Percentiles rank a stretch among this genome's conserved stretches.
Conservation (phyloP, 1,139 yeast species). For the Sugiyamaella paludigena region DNA sequence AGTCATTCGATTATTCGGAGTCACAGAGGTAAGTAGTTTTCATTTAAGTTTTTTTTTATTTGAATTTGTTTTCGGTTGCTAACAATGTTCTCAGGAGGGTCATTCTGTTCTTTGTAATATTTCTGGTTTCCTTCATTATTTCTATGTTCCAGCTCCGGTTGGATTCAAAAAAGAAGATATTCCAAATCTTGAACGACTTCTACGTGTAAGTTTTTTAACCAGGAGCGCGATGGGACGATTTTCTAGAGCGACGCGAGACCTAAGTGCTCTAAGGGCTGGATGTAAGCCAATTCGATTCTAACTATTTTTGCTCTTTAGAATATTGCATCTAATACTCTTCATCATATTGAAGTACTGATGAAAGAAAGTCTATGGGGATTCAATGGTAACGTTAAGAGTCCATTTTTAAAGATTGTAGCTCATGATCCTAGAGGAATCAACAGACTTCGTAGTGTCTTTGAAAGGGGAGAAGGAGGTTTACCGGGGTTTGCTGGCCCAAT, state of each 20-base stretch:
- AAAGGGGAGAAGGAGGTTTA: constrained; percentile 65
- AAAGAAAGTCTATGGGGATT: constrained; percentile 96
- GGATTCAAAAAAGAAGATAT: constrained; percentile 63
- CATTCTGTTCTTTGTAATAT: constrained; percentile 87
- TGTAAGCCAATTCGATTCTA: too few relatives aligned
- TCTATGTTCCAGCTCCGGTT: constrained; percentile 88
- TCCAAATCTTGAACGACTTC: constrained; percentile 46
- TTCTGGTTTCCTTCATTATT: constrained; percentile 82
- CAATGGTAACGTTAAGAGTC: constrained; percentile 71
- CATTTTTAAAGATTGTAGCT: constrained; percentile 72
- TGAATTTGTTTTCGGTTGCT: too few relatives aligned
- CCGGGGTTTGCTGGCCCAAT: constrained; percentile 40
- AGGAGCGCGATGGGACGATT: too few relatives aligned
- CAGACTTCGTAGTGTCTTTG: constrained; percentile 73
- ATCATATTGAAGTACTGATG: constrained; percentile 58
- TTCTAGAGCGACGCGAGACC: too few relatives aligned
- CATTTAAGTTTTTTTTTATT: too few relatives aligned
- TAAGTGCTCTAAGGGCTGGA: too few relatives aligned
- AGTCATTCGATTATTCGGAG: constrained; percentile 84
- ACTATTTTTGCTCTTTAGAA: background rate
- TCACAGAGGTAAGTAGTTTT: constrained; percentile 52
- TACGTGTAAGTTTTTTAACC: constrained; percentile 15
- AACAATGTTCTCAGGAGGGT: constrained; percentile 42
- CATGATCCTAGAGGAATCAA: constrained; percentile 65
- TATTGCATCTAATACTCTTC: constrained; percentile 26